Evolutionary conservation across 305 asterid species (phyloP).

Genomic region (Salvia sclarea): DNA sequence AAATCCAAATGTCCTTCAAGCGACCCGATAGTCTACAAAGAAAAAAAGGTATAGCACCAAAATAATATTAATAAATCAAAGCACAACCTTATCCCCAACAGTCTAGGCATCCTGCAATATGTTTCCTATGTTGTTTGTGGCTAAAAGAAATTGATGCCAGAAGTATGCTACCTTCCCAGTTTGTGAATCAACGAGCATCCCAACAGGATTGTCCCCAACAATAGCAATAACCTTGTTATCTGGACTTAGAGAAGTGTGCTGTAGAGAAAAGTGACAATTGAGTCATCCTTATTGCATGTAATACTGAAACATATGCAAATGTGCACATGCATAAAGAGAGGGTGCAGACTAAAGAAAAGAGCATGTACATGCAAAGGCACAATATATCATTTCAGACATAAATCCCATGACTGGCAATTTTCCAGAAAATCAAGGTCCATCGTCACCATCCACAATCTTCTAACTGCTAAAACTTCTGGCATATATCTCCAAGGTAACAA

Average conservation of each 20-base stretch:
- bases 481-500: not conserved
- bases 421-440: not conserved
- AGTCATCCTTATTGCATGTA: constrained; percentile 24
- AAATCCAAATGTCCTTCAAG: constrained; percentile 63
- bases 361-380: not conserved
- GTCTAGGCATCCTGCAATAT: not conserved
- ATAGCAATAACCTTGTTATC: constrained; percentile 50
- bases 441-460: constrained; percentile 5
- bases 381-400: not conserved
- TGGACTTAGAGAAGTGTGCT: constrained; percentile 59
- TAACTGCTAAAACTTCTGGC: constrained; percentile 4
- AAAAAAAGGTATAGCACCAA: constrained; percentile 3
- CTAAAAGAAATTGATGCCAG: not conserved
- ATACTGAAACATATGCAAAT: not conserved
- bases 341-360: not conserved
- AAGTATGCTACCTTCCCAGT: constrained; percentile 48
- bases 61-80: not conserved
- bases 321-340: not conserved
- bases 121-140: not conserved
- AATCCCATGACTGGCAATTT: constrained; percentile 1
- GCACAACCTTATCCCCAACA: not conserved
- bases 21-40: constrained; percentile 45
- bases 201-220: constrained; percentile 54
- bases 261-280: constrained; percentile 28
- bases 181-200: constrained; percentile 53